These are phyloP conservation scores for Salvia rosmarinus DNA, from an alignment of 257 asterid genomes.

Conservation along the genomic window DNA sequence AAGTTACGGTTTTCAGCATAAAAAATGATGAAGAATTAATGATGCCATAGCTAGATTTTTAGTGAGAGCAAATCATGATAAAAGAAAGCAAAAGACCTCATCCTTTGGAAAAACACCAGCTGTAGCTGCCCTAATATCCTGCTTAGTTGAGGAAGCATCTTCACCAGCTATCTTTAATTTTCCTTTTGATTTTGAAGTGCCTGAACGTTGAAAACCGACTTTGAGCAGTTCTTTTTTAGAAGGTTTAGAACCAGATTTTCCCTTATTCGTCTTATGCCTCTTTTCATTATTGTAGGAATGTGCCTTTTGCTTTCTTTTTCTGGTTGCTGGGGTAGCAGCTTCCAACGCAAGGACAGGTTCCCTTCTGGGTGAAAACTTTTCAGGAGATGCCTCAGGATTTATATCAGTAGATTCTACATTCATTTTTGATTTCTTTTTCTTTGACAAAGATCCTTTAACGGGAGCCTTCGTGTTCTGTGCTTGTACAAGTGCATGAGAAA, in stretches of 20 bases:
- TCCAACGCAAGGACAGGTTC: slow-evolving; percentile 46
- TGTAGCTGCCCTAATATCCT: slow-evolving; percentile 36
- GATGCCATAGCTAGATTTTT: not conserved
- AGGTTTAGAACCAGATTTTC: slow-evolving; percentile 43
- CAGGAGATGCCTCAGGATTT: slow-evolving; percentile 40
- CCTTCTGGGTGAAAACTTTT: slow-evolving; percentile 42
- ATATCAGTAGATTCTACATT: slow-evolving; percentile 45
- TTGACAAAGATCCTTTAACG: slow-evolving; percentile 44
- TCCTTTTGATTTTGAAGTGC: slow-evolving; percentile 47
- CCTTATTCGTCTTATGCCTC: slow-evolving; percentile 49
- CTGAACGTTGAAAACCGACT: slow-evolving; percentile 40
- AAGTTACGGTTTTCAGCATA: slow-evolving; percentile 19
- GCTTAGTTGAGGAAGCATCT: slow-evolving; percentile 41
- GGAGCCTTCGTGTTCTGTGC: slow-evolving; percentile 35
- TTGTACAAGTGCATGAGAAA: slow-evolving; percentile 39
- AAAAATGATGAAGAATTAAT: slow-evolving; percentile 18
- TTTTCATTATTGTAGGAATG: slow-evolving; percentile 39
- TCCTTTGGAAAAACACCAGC: slow-evolving; percentile 50
- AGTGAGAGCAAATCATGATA: slow-evolving; percentile 20
- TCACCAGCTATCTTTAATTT: slow-evolving; percentile 44
- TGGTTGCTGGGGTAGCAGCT: slow-evolving; percentile 45
- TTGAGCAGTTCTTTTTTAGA: slow-evolving; percentile 41
- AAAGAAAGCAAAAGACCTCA: slow-evolving; percentile 52
- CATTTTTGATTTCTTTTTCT: slow-evolving; percentile 41
- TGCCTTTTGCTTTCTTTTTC: slow-evolving; percentile 53